Evolutionary conservation across 495 filamentous ascomycete species (phyloP), one percentile per base, ranked within the genome.

Genomic region (Copromyces sp.): DNA sequence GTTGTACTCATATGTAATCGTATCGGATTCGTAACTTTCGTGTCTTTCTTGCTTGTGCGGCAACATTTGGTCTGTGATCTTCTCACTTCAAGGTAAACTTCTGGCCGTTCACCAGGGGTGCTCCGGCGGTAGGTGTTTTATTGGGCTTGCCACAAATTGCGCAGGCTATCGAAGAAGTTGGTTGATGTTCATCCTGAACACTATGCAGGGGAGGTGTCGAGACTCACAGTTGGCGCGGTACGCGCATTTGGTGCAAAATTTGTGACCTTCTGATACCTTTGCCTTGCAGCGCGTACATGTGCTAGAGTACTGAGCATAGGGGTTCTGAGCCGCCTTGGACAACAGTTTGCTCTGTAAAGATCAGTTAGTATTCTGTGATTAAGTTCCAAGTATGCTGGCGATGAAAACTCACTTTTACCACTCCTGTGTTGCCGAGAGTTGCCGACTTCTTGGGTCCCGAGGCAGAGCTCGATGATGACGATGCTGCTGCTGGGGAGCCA

Each of bases 291-390:
- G 79, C 5, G 83, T 83, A 74, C 89, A 90, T 0, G 87, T 85
- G 72, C 87, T 75, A 3, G 89, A 84, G 78, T 92, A 92, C 47
- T 88, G 85, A 16, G 90, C 90, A 74, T 90, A 91, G 2, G 90
- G 90, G 73, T 92, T 91, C 80, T 90, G 88, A 6, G 90, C 90
- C 39, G 86, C 85, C 70, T 90, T 86, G 75, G 88, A 90, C 39
- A 92, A 83, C 1, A 92, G 83, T 80, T 92, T 92, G 77, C 86
- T 91, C 89, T 91, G 72, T 38, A 68, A 37, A 17, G 1, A 65
- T 16, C 0, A 4, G 1, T 65, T 65, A 65, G 53, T 4, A 65
- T 24, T 1, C 24, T 24, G 24, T 24, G 24, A 24, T 24, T 24
- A 24, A 24, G 24, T 24, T 8, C 3, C 24, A 32, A 32, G 1